A percentile compares a stretch with the other conserved stretches of the same genome.
Evolutionary conservation across 2,329 filamentous ascomycete species (phyloP).

Genomic region (Phoma sp.): DNA sequence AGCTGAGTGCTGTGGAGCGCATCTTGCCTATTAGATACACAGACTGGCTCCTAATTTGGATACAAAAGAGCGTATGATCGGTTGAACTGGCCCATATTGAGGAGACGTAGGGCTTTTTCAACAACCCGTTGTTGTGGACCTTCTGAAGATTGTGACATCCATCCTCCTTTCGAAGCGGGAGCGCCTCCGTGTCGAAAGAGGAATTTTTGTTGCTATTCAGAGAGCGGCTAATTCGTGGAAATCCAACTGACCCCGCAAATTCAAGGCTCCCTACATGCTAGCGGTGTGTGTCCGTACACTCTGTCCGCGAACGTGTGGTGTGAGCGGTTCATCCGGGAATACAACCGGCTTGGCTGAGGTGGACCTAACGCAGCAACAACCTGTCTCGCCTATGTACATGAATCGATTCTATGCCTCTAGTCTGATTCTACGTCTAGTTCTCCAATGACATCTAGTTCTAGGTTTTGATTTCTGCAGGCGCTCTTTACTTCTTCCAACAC

Average conservation of each 20-base stretch:
- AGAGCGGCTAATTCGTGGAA: slow-evolving; percentile 1
- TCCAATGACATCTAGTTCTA: slow-evolving; percentile 59
- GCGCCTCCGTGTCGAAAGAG: background rate
- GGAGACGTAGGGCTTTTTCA: background rate
- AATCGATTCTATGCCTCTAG: background rate
- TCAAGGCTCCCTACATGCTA: background rate
- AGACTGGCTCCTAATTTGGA: background rate
- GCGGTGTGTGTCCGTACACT: background rate
- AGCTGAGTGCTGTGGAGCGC: background rate
- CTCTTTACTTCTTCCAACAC: slow-evolving; percentile 33
- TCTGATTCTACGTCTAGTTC: slow-evolving; percentile 23
- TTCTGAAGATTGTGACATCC: background rate
- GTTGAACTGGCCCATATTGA: no score
- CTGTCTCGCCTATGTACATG: background rate
- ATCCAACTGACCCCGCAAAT: background rate
- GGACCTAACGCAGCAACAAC: background rate
- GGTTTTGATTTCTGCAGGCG: slow-evolving; percentile 26
- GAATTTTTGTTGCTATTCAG: background rate
- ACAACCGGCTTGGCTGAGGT: background rate
- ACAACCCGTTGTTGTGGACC: background rate
- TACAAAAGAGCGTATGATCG: background rate
- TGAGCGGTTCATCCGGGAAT: background rate
- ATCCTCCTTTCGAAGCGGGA: background rate
- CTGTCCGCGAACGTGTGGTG: background rate
- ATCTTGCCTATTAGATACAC: background rate